Conservation (phyloP, 2,329 filamentous ascomycete species). For the Penicillium aurantiogriseum region DNA sequence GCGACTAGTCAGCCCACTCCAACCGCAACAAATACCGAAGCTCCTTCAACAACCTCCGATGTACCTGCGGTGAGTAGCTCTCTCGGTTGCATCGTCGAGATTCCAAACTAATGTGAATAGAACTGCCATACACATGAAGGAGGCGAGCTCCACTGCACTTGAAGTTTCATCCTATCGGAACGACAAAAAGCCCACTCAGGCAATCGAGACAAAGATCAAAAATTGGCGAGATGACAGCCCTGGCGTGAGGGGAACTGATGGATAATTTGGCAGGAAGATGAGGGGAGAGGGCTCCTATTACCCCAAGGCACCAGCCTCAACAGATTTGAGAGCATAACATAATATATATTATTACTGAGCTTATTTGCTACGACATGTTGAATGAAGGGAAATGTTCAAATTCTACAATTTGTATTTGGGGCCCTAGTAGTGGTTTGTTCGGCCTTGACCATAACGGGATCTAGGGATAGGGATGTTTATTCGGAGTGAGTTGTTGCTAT, state of each 20-base stretch:
- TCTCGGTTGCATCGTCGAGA: neutral
- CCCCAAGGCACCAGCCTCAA: neutral
- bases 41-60: conserved; percentile 18
- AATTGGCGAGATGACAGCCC: neutral
- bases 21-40: conserved; percentile 11
- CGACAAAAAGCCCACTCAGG: too few species aligned
- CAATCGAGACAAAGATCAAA: neutral
- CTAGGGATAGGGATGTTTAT: too few species aligned
- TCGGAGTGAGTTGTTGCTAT: too few species aligned
- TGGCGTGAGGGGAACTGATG: neutral
- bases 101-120: conserved; percentile 19
- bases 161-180: neutral
- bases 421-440: too few species aligned
- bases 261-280: neutral
- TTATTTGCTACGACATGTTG: neutral
- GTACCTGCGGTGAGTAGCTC: conserved; percentile 28
- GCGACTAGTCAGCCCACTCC: conserved; percentile 12
- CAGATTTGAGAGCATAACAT: neutral
- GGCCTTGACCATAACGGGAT: too few species aligned
- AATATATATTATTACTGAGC: neutral
- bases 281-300: neutral
- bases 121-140: conserved; percentile 46
- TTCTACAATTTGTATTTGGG: neutral
- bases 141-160: conserved; percentile 42
- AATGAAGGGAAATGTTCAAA: neutral